Percentiles rank a stretch among this genome's conserved stretches.
Conservation (phyloP, 768 basidiomycete genomes). For the Lactarius indigo region DNA sequence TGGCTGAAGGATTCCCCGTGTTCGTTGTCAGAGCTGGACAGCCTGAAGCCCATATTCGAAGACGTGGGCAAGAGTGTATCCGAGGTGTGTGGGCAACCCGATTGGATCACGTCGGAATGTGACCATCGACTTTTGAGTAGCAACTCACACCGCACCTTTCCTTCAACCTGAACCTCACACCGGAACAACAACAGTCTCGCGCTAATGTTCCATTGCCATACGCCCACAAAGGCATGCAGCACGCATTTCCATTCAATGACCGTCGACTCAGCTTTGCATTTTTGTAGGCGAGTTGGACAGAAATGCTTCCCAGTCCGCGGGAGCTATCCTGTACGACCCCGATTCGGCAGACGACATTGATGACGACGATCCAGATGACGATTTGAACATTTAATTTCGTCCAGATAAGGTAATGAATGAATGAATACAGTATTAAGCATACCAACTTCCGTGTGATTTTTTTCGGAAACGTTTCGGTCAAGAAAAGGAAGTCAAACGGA, state of each 20-base stretch:
- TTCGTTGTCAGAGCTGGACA: slow-evolving; percentile 48
- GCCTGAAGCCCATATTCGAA: slow-evolving; percentile 45
- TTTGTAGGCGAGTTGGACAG: slow-evolving; percentile 24
- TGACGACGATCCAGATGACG: slow-evolving; percentile 95
- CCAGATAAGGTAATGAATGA: background rate
- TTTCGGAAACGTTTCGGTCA: background rate
- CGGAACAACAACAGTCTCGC: slow-evolving; percentile 73
- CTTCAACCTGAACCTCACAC: slow-evolving; percentile 85
- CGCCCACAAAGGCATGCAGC: slow-evolving; percentile 69
- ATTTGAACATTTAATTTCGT: slow-evolving; percentile 66
- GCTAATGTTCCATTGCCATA: slow-evolving; percentile 88
- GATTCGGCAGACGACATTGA: slow-evolving; percentile 94
- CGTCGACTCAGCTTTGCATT: slow-evolving; percentile 36
- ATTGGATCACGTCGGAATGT: background rate
- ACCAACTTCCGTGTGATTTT: background rate
- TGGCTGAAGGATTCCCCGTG: slow-evolving; percentile 49
- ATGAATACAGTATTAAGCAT: slow-evolving; percentile 11
- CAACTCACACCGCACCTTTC: slow-evolving; percentile 56
- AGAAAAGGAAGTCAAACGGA: background rate
- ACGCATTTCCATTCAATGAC: background rate
- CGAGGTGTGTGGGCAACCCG: slow-evolving; percentile 19
- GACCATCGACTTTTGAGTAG: slow-evolving; percentile 13
- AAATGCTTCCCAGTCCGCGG: slow-evolving; percentile 28
- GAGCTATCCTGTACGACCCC: slow-evolving; percentile 81
- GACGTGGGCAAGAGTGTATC: slow-evolving; percentile 32